phyloP scores from a whole-genome alignment of 495 filamentous ascomycete species.

The Bryoglossum gracile region DNA sequence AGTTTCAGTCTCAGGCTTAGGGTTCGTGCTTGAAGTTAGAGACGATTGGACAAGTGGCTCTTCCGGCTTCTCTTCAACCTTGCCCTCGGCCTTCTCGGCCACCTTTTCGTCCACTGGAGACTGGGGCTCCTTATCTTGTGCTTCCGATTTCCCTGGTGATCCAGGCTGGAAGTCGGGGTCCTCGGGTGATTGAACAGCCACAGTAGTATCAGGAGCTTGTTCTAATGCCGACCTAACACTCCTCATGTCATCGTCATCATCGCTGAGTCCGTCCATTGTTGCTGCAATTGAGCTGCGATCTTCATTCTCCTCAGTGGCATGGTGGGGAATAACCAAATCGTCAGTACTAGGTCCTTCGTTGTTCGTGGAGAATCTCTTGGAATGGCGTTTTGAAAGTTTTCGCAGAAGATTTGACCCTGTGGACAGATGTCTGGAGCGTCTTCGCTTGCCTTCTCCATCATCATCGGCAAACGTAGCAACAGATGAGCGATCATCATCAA shows the following conservation, averaged over 20 bases:
- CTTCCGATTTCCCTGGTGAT: neutral
- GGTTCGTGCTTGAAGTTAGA: slow-evolving; percentile 20
- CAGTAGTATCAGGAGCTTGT: slow-evolving; percentile 4
- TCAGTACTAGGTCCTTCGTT: slow-evolving; percentile 29
- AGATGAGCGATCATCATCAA: slow-evolving; percentile 50
- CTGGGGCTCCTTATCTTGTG: neutral
- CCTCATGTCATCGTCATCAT: slow-evolving; percentile 29
- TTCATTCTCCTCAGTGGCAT: slow-evolving; percentile 30
- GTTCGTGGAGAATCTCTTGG: slow-evolving; percentile 16
- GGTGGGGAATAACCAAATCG: slow-evolving; percentile 35
- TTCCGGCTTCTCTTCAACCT: neutral
- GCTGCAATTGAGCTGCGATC: slow-evolving; percentile 44
- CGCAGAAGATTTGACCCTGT: slow-evolving; percentile 36
- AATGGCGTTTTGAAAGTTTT: slow-evolving; percentile 37
- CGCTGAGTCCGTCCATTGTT: slow-evolving; percentile 44
- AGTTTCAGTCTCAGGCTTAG: neutral
- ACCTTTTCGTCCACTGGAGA: neutral
- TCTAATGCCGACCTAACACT: slow-evolving; percentile 17
- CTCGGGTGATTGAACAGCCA: neutral
- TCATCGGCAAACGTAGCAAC: slow-evolving; percentile 56
- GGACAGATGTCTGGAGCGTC: slow-evolving; percentile 39
- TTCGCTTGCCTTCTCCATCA: slow-evolving; percentile 28
- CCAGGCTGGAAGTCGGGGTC: neutral
- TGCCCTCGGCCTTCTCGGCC: neutral
- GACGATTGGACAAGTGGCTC: neutral